phyloP scores from a whole-genome alignment of 495 filamentous ascomycete species.

The Talaromyces liani region DNA sequence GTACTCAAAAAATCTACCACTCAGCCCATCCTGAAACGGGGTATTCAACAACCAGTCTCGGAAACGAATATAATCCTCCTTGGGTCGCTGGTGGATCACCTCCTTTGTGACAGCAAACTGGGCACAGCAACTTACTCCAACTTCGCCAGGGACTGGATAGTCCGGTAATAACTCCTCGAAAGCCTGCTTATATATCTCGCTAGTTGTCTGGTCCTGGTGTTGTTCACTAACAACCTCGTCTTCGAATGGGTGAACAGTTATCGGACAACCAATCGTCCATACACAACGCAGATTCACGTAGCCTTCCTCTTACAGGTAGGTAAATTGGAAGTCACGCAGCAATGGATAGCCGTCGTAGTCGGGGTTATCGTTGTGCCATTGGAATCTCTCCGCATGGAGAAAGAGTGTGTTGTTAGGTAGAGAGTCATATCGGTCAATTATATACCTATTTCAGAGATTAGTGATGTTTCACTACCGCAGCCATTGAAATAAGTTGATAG shows the following conservation, averaged over 20 bases:
- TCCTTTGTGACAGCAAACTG: constrained; percentile 60
- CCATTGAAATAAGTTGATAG: background rate
- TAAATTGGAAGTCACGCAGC: constrained; percentile 17
- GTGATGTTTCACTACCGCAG: background rate
- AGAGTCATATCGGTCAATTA: constrained; percentile 37
- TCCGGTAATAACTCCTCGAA: constrained; percentile 28
- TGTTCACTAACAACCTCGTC: constrained; percentile 9
- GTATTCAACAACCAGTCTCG: constrained; percentile 56
- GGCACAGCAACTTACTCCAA: constrained; percentile 51
- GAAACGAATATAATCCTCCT: constrained; percentile 44
- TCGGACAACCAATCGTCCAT: constrained; percentile 35
- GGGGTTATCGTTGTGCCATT: constrained; percentile 50
- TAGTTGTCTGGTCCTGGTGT: background rate
- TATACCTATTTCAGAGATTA: constrained; percentile 21
- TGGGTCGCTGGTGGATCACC: constrained; percentile 32
- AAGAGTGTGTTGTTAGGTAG: constrained; percentile 40
- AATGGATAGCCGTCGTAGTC: constrained; percentile 32
- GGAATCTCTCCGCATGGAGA: constrained; percentile 32
- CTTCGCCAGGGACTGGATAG: constrained; percentile 17
- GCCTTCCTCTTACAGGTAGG: constrained; percentile 24
- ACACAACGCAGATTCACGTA: constrained; percentile 45
- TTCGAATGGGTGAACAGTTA: constrained; percentile 19
- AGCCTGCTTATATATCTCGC: background rate
- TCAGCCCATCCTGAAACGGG: constrained; percentile 40
- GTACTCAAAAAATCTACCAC: constrained; percentile 61